Percentiles rank a stretch among this genome's conserved stretches.
These are phyloP conservation scores for Begonia masoniana DNA, from an alignment of 306 rosid species.

Conservation along the genomic window DNA sequence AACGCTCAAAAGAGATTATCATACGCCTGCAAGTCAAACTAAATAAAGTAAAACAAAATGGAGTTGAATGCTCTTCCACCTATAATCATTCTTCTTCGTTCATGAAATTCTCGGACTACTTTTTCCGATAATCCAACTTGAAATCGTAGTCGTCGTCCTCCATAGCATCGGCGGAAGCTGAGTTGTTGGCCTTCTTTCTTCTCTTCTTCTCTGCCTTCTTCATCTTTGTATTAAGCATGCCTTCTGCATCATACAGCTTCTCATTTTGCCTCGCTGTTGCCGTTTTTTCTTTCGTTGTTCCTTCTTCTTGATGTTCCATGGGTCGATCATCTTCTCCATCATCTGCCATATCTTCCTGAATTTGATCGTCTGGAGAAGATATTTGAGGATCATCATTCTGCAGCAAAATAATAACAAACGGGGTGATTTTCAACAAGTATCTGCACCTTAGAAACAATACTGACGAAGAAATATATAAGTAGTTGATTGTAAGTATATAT, in stretches of 20 bases:
- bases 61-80: no score
- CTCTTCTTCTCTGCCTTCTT: constrained; percentile 73
- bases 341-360: constrained; percentile 13
- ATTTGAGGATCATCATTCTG: constrained; percentile 30
- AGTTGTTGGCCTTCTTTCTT: constrained; percentile 46
- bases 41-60: no score
- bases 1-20: no score
- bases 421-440: no score
- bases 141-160: constrained; percentile 79
- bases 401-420: constrained; percentile 4
- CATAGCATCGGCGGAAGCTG: constrained; percentile 35
- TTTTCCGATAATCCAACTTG: constrained; percentile 58
- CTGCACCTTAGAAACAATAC: no score
- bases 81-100: not conserved
- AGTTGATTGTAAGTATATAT: no score
- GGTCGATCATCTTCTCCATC: constrained; percentile 26
- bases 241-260: constrained; percentile 62
- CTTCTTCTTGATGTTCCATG: constrained; percentile 36
- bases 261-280: constrained; percentile 55
- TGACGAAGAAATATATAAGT: no score
- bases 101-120: constrained; percentile 4
- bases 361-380: constrained; percentile 27
- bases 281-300: constrained; percentile 34
- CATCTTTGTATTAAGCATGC: constrained; percentile 66
- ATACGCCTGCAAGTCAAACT: no score